These are phyloP conservation scores for Tilletiaria anomala DNA, from an alignment of 1,284 basidiomycete species.

Conservation along the genomic window DNA sequence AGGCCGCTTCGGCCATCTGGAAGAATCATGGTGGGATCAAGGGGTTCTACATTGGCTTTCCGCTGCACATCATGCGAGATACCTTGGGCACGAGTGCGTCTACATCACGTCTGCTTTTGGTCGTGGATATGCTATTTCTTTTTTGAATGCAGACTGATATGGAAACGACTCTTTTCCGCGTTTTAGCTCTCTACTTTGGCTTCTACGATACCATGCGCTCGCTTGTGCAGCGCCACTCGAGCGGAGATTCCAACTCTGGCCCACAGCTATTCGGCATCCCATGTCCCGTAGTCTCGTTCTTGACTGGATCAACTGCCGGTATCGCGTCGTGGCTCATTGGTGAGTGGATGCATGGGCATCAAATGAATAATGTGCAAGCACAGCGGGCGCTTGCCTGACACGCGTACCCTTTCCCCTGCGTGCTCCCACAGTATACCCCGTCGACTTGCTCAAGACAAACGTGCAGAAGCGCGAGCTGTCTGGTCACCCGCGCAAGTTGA, in stretches of 20 bases:
- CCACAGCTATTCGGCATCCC: constrained; percentile 22
- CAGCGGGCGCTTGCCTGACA: no score
- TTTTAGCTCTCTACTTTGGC: constrained; percentile 36
- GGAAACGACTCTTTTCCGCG: no score
- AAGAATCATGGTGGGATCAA: constrained; percentile 28
- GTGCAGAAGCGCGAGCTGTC: constrained; percentile 75
- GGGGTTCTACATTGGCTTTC: constrained; percentile 37
- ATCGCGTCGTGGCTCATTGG: constrained; percentile 32
- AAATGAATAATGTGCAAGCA: no score
- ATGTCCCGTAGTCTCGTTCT: constrained; percentile 26
- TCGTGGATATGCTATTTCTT: no score
- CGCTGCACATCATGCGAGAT: constrained; percentile 25
- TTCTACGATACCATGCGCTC: constrained; percentile 33
- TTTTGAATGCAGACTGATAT: no score
- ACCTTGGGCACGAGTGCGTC: constrained; percentile 15
- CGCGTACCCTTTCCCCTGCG: no score
- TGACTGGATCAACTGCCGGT: constrained; percentile 30
- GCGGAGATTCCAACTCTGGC: constrained; percentile 2
- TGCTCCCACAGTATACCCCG: no score
- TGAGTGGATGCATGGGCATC: no score
- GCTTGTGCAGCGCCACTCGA: constrained; percentile 14
- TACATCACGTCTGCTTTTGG: no score
- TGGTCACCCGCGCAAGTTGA: constrained; percentile 53
- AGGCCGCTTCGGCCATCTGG: constrained; percentile 31
- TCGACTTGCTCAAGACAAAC: constrained; percentile 71